These are phyloP conservation scores for Dactylellina drechsleri DNA, from an alignment of 2,329 filamentous ascomycete species.

Conservation along the genomic window DNA sequence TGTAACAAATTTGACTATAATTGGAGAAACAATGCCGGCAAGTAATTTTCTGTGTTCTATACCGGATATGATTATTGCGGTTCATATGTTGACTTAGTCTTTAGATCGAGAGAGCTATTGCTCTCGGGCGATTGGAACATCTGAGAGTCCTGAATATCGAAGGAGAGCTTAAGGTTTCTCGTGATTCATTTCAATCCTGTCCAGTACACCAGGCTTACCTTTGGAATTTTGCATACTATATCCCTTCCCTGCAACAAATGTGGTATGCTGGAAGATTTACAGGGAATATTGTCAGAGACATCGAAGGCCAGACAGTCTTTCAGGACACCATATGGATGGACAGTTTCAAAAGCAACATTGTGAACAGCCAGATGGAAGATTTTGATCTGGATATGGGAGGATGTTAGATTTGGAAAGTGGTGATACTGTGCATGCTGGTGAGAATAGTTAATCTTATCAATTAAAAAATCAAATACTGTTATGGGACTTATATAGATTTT, in stretches of 20 bases:
- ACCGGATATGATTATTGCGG: too few species aligned
- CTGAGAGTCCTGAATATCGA: conserved; percentile 33
- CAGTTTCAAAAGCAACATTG: conserved; percentile 14
- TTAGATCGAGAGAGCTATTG: conserved; percentile 16
- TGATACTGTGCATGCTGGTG: not conserved
- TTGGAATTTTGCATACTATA: conserved; percentile 24
- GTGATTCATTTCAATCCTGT: conserved; percentile 8
- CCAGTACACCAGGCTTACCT: conserved; percentile 9
- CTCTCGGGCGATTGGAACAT: conserved; percentile 11
- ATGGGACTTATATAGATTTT: not conserved
- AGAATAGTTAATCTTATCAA: not conserved
- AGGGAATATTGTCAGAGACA: conserved; percentile 24
- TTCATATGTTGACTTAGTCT: not conserved
- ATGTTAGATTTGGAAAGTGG: not conserved
- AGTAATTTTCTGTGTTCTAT: not conserved
- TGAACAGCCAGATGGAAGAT: not conserved
- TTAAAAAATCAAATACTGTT: not conserved
- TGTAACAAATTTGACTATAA: conserved; percentile 32
- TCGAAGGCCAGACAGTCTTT: not conserved
- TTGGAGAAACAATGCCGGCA: conserved; percentile 31
- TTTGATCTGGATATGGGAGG: conserved; percentile 29
- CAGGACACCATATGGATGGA: conserved; percentile 25
- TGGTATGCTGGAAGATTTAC: conserved; percentile 36
- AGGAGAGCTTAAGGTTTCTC: not conserved
- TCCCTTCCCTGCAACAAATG: conserved; percentile 26